Percentiles rank a stretch among this genome's conserved stretches.
phyloP scores from a whole-genome alignment of 345 rosid genomes.

The Populus nigra region DNA sequence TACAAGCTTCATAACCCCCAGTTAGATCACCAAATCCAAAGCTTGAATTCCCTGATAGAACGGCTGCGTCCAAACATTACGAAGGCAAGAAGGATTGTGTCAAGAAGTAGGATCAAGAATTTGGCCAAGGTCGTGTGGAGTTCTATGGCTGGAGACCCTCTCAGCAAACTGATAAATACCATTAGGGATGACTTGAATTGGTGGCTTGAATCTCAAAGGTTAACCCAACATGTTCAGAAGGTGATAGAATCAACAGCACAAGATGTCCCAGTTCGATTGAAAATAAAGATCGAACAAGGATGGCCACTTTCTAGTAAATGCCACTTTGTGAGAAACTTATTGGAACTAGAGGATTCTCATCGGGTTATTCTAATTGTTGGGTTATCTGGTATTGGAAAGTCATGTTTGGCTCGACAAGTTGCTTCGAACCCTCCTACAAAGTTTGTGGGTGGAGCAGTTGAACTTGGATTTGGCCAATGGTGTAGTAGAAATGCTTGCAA shows the following conservation, averaged over 20 bases:
- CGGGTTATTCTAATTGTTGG: not conserved
- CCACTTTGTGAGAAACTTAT: not conserved
- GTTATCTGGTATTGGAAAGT: not conserved
- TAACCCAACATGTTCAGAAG: not conserved
- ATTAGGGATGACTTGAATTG: not conserved
- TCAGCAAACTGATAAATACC: not conserved
- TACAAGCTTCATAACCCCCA: not conserved
- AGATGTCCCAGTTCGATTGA: not conserved
- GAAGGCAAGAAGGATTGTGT: not conserved
- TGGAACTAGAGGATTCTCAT: not conserved
- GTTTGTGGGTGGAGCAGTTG: not conserved
- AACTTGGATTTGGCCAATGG: not conserved
- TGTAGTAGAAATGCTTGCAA: not conserved
- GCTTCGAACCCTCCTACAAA: not conserved
- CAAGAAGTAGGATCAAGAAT: not conserved
- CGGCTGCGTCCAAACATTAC: not conserved
- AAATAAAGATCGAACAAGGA: not conserved
- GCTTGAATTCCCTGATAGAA: not conserved
- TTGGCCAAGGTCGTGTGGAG: not conserved
- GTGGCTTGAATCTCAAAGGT: not conserved
- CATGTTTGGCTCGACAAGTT: not conserved
- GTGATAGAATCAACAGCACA: not conserved
- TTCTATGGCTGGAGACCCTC: not conserved
- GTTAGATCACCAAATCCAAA: not conserved
- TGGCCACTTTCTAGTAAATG: not conserved